Conservation (phyloP, 805 yeast genomes). For the Scheffersomyces coipomensis region DNA sequence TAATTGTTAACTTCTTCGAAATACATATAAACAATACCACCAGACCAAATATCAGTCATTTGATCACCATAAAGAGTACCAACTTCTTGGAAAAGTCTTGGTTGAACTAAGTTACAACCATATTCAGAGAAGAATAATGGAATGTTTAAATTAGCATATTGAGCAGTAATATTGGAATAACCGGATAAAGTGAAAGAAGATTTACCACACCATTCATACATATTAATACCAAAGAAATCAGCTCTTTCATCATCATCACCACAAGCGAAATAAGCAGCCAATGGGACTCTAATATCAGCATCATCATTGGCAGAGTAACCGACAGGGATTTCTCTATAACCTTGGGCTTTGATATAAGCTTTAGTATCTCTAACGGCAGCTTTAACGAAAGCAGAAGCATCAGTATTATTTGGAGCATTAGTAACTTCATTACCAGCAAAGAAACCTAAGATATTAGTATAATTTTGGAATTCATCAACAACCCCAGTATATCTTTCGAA, state of each 20-base stretch:
- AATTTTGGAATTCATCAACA: constrained; percentile 65
- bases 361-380: constrained; percentile 93
- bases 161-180: constrained; percentile 66
- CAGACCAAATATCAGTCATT: constrained; percentile 91
- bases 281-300: constrained; percentile 67
- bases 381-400: constrained; percentile 89
- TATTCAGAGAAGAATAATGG: constrained; percentile 87
- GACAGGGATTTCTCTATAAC: constrained; percentile 81
- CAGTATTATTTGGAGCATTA: constrained; percentile 62
- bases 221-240: constrained; percentile 82
- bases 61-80: constrained; percentile 59
- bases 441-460: constrained; percentile 75
- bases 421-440: constrained; percentile 87
- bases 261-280: constrained; percentile 86
- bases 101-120: constrained; percentile 75
- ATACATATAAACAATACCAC: constrained; percentile 92
- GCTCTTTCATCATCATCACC: constrained; percentile 64
- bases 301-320: constrained; percentile 95
- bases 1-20: constrained; percentile 79
- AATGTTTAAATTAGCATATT: constrained; percentile 67
- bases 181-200: constrained; percentile 63
- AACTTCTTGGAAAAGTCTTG: constrained; percentile 78
- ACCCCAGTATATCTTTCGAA: constrained; percentile 68
- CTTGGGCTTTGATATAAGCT: constrained; percentile 61
- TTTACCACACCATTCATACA: constrained; percentile 86